phyloP scores from a whole-genome alignment of 2,329 filamentous ascomycete genomes.

The Lizonia empirigonia region DNA sequence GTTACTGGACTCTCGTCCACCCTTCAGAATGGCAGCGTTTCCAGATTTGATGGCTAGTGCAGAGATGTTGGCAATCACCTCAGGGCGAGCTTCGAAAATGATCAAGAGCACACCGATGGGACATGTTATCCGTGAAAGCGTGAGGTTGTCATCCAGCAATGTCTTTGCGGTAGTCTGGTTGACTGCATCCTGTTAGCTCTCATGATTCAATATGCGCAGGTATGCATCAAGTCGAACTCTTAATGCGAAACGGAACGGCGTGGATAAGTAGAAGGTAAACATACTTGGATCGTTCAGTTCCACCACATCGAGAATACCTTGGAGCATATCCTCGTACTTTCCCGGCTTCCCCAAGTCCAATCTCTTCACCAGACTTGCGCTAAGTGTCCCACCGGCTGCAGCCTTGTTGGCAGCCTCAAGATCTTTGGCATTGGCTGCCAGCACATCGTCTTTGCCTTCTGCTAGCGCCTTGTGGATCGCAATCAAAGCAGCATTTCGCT shows the following conservation, averaged over 20 bases:
- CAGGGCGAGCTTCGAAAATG: slow-evolving; percentile 96
- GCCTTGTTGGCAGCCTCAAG: slow-evolving; percentile 75
- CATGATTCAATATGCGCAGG: too few relatives aligned
- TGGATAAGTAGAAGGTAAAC: slow-evolving; percentile 35
- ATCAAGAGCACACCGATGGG: slow-evolving; percentile 97
- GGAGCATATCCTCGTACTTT: slow-evolving; percentile 97
- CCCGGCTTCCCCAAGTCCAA: slow-evolving; percentile 84
- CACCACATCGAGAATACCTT: slow-evolving; percentile 88
- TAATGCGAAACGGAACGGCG: too few relatives aligned
- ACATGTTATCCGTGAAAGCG: slow-evolving; percentile 85
- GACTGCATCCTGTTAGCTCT: slow-evolving; percentile 61
- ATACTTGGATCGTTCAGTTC: slow-evolving; percentile 82
- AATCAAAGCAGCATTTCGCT: slow-evolving; percentile 83
- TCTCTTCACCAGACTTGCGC: slow-evolving; percentile 81
- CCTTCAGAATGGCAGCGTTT: slow-evolving; percentile 96
- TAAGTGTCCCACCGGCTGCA: slow-evolving; percentile 75
- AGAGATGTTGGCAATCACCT: slow-evolving; percentile 98
- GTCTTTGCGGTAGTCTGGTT: slow-evolving; percentile 84
- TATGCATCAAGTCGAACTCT: too few relatives aligned
- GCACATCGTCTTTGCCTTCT: slow-evolving; percentile 72
- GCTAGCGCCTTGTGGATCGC: slow-evolving; percentile 80
- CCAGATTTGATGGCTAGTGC: slow-evolving; percentile 95
- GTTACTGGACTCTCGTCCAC: slow-evolving; percentile 92
- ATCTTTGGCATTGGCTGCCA: slow-evolving; percentile 85
- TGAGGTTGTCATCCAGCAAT: slow-evolving; percentile 81